Evolutionary conservation across 2,329 filamentous ascomycete genomes (phyloP), one percentile per base, ranked within the genome.

Genomic region (Trichoderma harzianum): DNA sequence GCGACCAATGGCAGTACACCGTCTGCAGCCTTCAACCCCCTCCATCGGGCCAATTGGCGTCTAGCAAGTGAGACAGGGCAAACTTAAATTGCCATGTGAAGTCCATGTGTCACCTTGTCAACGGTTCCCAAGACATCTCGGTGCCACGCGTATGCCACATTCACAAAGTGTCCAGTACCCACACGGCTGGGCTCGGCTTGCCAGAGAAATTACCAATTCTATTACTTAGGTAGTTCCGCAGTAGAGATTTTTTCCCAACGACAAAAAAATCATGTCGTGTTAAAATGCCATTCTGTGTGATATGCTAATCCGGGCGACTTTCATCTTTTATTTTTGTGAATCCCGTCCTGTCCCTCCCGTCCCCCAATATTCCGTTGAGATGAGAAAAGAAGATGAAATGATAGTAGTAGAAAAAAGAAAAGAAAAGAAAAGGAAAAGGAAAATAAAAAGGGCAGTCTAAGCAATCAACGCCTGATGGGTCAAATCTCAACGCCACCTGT

Each of bases 401-500:
- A 4, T 18, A 34, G 30, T 30, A 60, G 57, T 26, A 28, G 24
- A 21, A 18, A 21, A 10, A 3, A 30, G 21, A 5, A 47, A 26
- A 36, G 36, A 58, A 2, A 32, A 18, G 18, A 36, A 34, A 53
- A 30, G 3, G 1, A 12, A 7, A 60, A 26, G 21, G 24, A 30
- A 58, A n/a, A n/a, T n/a, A 47, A 60, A 32, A 60, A 51, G 65
- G 28, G 36, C 55, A 60, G 55, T 69, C 53, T 60, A 60, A 69
- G 65, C 65, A 69, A 60, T 69, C 55, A 69, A 69, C 65, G 65
- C 65, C 65, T 61, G 65, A 69, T 69, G 65, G 65, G 65, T 58
- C 55, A 39, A 58, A 58, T 28, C n/a, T 47, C 32, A 69, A 69
- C 65, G 55, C 65, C 65, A 69, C 65, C 65, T 60, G 7, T 69